Percentiles rank a stretch among this genome's conserved stretches.
Conservation (phyloP, 441 rosid genomes). For the Adansonia gregorii region DNA sequence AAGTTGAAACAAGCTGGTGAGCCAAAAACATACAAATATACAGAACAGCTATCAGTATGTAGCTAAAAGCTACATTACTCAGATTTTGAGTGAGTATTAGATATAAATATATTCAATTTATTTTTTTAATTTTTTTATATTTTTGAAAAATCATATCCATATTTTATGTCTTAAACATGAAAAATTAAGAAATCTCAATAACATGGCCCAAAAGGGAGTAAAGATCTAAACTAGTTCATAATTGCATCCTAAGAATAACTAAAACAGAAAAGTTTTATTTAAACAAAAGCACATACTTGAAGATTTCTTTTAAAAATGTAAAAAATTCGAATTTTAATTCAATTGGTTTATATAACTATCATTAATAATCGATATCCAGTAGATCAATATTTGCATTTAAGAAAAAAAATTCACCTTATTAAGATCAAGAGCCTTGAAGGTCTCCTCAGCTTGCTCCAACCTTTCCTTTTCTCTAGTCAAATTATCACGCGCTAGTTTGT, state of each 20-base stretch:
- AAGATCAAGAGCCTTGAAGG: conserved; percentile 89
- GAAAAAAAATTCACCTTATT: conserved; percentile 57
- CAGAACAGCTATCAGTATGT: neutral
- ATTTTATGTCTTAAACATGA: too few species aligned
- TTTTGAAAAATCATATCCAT: neutral
- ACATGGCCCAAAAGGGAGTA: neutral
- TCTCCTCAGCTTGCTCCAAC: conserved; percentile 78
- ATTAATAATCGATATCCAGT: too few species aligned
- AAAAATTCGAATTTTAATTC: too few species aligned
- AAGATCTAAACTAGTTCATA: neutral
- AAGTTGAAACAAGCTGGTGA: neutral
- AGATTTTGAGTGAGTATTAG: neutral
- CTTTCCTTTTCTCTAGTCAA: conserved; percentile 76
- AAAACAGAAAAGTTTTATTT: neutral
- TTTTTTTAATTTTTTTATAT: neutral
- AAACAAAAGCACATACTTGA: neutral
- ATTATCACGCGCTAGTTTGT: conserved; percentile 58
- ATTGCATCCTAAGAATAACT: neutral
- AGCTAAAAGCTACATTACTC: neutral
- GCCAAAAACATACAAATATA: neutral
- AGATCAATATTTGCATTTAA: neutral
- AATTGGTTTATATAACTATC: too few species aligned
- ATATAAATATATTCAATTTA: too few species aligned
- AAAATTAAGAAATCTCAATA: neutral
- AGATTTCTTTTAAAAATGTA: neutral